phyloP scores from a whole-genome alignment of 1,284 basidiomycete genomes.

The Polyporus tsugae region DNA sequence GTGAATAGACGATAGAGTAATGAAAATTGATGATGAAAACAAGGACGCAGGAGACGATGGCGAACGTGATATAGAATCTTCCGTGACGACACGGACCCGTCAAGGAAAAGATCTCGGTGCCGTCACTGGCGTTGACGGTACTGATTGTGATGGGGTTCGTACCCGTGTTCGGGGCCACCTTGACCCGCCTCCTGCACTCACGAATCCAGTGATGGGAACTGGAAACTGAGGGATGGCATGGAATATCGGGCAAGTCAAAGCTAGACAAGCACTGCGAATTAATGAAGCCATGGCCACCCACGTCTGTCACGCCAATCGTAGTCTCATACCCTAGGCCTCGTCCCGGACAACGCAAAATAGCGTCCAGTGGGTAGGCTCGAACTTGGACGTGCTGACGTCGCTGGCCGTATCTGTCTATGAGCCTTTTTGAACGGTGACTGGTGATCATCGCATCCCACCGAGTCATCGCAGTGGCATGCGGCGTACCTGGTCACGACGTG shows the following conservation, averaged over 20 bases:
- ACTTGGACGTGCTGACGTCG: neutral
- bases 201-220: neutral
- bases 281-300: neutral
- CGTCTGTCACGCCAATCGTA: conserved; percentile 2
- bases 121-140: neutral
- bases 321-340: neutral
- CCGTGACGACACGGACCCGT: neutral
- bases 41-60: no score
- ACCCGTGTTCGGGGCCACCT: neutral
- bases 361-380: neutral
- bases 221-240: neutral
- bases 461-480: no score
- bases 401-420: neutral
- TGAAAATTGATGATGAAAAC: no score
- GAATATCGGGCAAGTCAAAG: neutral
- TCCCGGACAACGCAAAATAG: neutral
- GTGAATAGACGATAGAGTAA: no score
- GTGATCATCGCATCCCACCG: neutral
- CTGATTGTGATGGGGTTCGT: neutral
- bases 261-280: neutral
- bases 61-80: neutral
- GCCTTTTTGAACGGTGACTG: neutral
- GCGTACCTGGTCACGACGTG: neutral
- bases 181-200: neutral
- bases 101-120: neutral